Evolutionary conservation across 73 alveolate genomes (phyloP), one percentile per base, ranked within the genome.

Genomic region (Durusdinium trenchii): DNA sequence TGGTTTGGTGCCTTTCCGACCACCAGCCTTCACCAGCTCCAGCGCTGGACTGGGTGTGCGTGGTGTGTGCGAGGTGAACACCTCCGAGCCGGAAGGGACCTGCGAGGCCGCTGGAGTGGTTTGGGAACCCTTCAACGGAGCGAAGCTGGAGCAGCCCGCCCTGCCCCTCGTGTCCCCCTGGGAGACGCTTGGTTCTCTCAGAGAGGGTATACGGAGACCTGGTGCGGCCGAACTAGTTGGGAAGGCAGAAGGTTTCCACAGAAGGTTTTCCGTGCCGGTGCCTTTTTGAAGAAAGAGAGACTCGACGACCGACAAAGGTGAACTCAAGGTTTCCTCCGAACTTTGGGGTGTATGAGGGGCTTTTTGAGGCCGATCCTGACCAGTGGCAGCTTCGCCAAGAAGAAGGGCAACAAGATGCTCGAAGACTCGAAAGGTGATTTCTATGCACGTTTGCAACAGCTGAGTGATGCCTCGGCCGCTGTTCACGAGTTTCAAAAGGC

Each of bases 401-500:
- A 48, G 71, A 81, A 81, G 35, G 48, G 28, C 48, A 81, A 81
- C 47, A 81, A 81, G 91, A 81, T 81, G 71, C 71, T 48, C 47
- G 91, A 81, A 50, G 7, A 7, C 71, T 32, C 6, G n/a, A 48
- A 48, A 9, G 18, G 18, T 9, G 89, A 46, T 5, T 35, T 0
- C 61, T 20, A 57, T 78, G 89, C 28, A 78, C 84, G 61, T 45
- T 67, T 87, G 62, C 67, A 62, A 47, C 82, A 87, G 79, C 61
- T 87, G 95, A 60, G 48, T 26, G 67, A 67, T 26, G 26, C 67
- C 30, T 16, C 43, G n/a, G 43, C 47, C 36, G 16, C 46, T 6
- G 51, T 84, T 62, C 64, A 87, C 35, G 84, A 61, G n/a, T 7
- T 50, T 38, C 95, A 87, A 26, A 57, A 20, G 12, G 60, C 78